Conservation (phyloP, 352 stramenopile species). For the Phytophthora idaei region DNA sequence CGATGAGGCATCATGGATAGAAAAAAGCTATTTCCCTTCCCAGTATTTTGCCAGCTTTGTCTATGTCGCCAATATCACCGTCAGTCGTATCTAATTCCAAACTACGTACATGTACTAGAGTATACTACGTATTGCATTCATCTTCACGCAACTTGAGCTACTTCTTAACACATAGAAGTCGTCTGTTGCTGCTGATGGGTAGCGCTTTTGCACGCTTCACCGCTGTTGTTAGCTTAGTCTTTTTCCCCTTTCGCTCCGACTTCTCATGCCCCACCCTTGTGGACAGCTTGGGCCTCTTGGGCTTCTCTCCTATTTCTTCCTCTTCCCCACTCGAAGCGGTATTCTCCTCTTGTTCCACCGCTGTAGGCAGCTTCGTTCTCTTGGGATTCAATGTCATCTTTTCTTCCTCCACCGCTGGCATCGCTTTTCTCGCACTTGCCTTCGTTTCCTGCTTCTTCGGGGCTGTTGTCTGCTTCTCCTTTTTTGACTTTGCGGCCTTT, state of each 20-base stretch:
- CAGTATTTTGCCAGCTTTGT: too few species aligned
- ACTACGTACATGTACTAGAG: too few species aligned
- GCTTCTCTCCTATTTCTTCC: not conserved
- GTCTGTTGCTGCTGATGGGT: conserved; percentile 3
- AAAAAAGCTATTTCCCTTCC: too few species aligned
- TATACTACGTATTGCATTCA: not conserved
- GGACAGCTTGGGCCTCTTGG: conserved; percentile 14
- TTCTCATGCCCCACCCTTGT: not conserved
- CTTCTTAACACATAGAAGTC: conserved; percentile 15
- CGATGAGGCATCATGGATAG: too few species aligned
- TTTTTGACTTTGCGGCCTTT: not conserved
- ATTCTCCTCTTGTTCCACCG: conserved; percentile 1
- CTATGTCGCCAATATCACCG: too few species aligned
- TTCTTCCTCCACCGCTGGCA: not conserved
- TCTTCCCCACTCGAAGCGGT: conserved; percentile 1
- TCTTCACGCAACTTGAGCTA: not conserved
- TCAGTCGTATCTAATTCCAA: too few species aligned
- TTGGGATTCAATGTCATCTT: not conserved
- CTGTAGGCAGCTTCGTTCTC: conserved; percentile 1
- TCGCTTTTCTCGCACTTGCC: not conserved
- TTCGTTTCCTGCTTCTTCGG: not conserved
- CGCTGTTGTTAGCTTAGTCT: conserved; percentile 5
- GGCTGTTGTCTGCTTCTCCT: not conserved
- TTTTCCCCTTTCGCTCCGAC: not conserved
- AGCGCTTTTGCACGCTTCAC: conserved; percentile 1